Evolutionary conservation across 495 filamentous ascomycete species (phyloP).

Genomic region (Stereocaulon alpinum): DNA sequence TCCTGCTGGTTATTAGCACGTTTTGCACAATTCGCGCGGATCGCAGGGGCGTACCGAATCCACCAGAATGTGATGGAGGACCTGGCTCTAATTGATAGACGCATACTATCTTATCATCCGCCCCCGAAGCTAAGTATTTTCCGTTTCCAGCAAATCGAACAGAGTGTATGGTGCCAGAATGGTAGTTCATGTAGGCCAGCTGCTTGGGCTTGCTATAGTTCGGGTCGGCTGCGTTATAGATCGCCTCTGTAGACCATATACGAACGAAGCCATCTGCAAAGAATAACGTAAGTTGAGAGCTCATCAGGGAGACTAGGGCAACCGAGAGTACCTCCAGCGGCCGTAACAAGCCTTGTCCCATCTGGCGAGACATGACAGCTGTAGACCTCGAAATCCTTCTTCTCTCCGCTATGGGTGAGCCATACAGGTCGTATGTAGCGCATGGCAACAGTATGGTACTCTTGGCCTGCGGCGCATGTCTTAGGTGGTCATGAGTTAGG

Average conservation of each 20-base stretch:
- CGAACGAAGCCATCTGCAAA: slow-evolving; percentile 82
- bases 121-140: slow-evolving; percentile 87
- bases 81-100: slow-evolving; percentile 84
- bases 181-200: slow-evolving; percentile 93
- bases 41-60: slow-evolving; percentile 54
- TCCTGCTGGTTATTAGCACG: slow-evolving; percentile 39
- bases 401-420: slow-evolving; percentile 86
- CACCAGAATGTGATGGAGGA: slow-evolving; percentile 58
- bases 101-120: slow-evolving; percentile 96
- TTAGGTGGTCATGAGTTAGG: not conserved
- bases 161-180: slow-evolving; percentile 92
- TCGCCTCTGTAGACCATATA: slow-evolving; percentile 93
- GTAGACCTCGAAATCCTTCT: slow-evolving; percentile 96
- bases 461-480: slow-evolving; percentile 9
- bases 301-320: not conserved
- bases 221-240: slow-evolving; percentile 64
- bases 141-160: slow-evolving; percentile 92
- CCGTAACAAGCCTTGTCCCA: slow-evolving; percentile 80
- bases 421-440: slow-evolving; percentile 88
- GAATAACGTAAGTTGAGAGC: slow-evolving; percentile 9
- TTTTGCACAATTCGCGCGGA: not conserved
- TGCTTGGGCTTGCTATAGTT: slow-evolving; percentile 73
- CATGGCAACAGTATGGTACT: slow-evolving; percentile 39
- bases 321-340: slow-evolving; percentile 65
- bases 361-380: slow-evolving; percentile 95